phyloP scores from a whole-genome alignment of 2,329 filamentous ascomycete genomes.

The Chalaropsis thielavioides region DNA sequence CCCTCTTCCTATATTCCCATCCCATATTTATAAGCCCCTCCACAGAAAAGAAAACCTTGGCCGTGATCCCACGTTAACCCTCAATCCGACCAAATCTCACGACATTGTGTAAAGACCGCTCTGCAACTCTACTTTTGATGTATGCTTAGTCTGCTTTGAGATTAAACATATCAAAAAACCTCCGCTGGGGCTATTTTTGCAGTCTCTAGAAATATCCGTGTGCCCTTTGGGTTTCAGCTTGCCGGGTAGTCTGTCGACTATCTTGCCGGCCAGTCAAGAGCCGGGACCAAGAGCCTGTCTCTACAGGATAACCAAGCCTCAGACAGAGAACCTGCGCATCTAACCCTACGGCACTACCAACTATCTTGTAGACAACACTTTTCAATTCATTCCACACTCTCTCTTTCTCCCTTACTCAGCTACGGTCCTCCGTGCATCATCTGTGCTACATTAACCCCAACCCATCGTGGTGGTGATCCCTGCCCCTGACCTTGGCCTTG shows the following conservation, averaged over 20 bases:
- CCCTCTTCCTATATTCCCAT: too few relatives aligned
- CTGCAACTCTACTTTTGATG: background rate
- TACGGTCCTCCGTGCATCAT: conserved; percentile 27
- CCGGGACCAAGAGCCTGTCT: background rate
- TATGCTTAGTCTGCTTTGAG: background rate
- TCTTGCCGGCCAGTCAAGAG: background rate
- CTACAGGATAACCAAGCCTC: too few relatives aligned
- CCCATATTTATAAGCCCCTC: too few relatives aligned
- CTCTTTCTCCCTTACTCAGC: background rate
- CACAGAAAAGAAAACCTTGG: background rate
- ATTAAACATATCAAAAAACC: background rate
- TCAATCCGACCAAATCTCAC: background rate
- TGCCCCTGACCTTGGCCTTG: conserved; percentile 15
- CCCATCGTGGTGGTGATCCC: conserved; percentile 27
- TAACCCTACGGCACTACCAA: too few relatives aligned
- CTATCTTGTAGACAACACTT: background rate
- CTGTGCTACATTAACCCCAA: conserved; percentile 31
- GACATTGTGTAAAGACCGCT: background rate
- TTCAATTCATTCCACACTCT: background rate
- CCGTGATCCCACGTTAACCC: background rate
- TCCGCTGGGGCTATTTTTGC: background rate
- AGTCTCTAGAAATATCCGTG: background rate
- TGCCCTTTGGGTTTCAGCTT: background rate
- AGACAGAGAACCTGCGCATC: too few relatives aligned
- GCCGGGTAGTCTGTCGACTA: too few relatives aligned